phyloP scores from a whole-genome alignment of 768 basidiomycete species.

The Calocera cornea region DNA sequence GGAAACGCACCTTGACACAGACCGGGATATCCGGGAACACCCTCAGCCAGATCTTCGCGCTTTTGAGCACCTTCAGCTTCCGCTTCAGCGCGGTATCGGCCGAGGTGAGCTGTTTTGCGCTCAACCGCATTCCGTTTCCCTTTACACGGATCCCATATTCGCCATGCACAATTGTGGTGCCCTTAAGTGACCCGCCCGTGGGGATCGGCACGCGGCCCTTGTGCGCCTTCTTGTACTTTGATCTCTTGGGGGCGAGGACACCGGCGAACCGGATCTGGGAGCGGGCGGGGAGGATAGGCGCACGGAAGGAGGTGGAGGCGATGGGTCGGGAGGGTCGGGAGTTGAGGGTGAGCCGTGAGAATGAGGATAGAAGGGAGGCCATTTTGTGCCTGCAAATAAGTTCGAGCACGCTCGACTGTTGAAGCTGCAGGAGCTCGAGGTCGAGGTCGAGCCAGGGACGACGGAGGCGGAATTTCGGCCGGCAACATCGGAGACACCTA shows the following conservation, averaged over 20 bases:
- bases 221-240: conserved; percentile 77
- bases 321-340: conserved; percentile 24
- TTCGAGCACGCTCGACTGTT: neutral
- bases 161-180: conserved; percentile 82
- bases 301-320: conserved; percentile 12
- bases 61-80: conserved; percentile 81
- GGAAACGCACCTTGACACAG: conserved; percentile 68
- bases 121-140: conserved; percentile 63
- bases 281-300: conserved; percentile 5
- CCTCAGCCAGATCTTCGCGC: conserved; percentile 69
- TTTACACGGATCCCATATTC: conserved; percentile 87
- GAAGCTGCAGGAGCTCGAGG: neutral
- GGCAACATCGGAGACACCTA: neutral
- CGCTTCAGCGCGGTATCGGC: conserved; percentile 80
- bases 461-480: neutral
- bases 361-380: neutral
- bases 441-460: neutral
- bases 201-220: conserved; percentile 81
- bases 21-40: conserved; percentile 96
- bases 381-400: neutral
- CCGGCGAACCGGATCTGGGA: conserved; percentile 13
- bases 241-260: conserved; percentile 58
- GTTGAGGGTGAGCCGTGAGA: conserved; percentile 27
- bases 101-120: conserved; percentile 77
- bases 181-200: conserved; percentile 80